Evolutionary conservation across 257 asterid species (phyloP).

Genomic region (Solanum virginianum): DNA sequence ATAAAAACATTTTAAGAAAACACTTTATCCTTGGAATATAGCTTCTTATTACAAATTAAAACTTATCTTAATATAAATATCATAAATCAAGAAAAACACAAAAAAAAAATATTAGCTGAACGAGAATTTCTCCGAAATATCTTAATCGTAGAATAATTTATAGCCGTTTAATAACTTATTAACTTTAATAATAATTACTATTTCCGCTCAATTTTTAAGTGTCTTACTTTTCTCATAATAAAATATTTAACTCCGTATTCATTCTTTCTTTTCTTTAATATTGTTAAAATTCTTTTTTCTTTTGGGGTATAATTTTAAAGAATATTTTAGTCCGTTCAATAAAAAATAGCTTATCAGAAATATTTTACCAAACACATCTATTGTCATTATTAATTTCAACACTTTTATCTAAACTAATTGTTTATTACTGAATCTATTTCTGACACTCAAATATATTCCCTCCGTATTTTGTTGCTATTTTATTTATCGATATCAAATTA

Average conservation of each 20-base stretch:
- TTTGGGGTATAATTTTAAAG: neutral
- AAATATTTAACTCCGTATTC: too few relatives aligned
- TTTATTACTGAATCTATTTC: neutral
- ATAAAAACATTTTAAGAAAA: too few relatives aligned
- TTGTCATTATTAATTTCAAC: neutral
- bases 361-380: neutral
- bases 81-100: too few relatives aligned
- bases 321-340: neutral
- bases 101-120: neutral
- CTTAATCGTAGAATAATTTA: neutral
- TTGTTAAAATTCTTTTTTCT: neutral
- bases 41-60: too few relatives aligned
- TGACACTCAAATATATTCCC: neutral
- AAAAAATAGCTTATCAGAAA: neutral
- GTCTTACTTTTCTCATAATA: neutral
- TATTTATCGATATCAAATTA: too few relatives aligned
- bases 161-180: neutral
- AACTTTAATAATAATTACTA: neutral
- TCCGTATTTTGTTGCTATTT: too few relatives aligned
- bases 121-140: neutral
- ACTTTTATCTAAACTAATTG: neutral
- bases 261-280: neutral
- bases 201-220: too few relatives aligned
- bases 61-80: too few relatives aligned
- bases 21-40: too few relatives aligned